Evolutionary conservation across 2,329 filamentous ascomycete species (phyloP).

Genomic region (Penicillium palitans): DNA sequence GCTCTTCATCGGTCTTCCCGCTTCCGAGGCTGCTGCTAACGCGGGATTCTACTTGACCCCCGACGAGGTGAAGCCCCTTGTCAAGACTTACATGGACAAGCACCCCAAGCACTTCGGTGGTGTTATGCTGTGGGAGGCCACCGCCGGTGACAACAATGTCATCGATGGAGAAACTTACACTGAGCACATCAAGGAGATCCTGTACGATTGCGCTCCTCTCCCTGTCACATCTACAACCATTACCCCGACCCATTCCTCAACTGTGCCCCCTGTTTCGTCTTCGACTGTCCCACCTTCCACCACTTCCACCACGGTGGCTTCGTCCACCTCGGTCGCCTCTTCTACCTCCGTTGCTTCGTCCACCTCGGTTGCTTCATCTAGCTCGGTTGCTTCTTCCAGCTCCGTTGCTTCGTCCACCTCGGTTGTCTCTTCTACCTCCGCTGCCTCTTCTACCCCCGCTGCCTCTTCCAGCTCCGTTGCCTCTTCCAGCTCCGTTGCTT

Average conservation of each 20-base stretch:
- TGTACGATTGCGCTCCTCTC: constrained; percentile 31
- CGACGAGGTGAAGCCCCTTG: constrained; percentile 46
- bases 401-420: constrained; percentile 7
- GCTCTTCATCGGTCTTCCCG: constrained; percentile 56
- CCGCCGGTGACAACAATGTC: constrained; percentile 48
- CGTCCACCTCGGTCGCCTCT: neutral
- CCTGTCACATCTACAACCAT: constrained; percentile 15
- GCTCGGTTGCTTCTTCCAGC: neutral
- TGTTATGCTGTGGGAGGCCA: constrained; percentile 62
- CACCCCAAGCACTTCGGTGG: constrained; percentile 54
- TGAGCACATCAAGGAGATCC: constrained; percentile 51
- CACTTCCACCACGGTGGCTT: constrained; percentile 3
- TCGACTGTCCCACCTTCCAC: neutral
- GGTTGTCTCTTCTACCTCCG: constrained; percentile 8
- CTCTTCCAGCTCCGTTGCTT: neutral
- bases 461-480: neutral
- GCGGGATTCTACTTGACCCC: constrained; percentile 50
- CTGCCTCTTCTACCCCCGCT: neutral
- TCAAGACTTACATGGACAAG: constrained; percentile 45
- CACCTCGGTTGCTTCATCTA: neutral
- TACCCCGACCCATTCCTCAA: constrained; percentile 14
- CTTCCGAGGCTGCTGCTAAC: constrained; percentile 31
- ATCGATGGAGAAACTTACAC: constrained; percentile 49
- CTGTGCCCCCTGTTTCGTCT: constrained; percentile 3
- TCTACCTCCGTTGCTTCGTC: constrained; percentile 2